Conservation (phyloP, 495 filamentous ascomycete genomes). For the Aspergillus wentii region DNA sequence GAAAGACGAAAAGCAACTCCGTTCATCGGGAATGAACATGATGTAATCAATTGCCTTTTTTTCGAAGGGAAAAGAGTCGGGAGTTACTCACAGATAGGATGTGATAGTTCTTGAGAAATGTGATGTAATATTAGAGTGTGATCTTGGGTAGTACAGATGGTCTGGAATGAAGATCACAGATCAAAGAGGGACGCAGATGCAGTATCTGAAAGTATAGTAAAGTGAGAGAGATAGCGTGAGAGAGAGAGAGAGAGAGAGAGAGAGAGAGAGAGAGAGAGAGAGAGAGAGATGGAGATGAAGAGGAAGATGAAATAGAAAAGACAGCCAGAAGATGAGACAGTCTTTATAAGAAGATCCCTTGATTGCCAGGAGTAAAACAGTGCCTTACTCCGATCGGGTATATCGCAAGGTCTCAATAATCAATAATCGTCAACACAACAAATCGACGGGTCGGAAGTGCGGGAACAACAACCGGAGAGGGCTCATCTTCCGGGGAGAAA, state of each 20-base stretch:
- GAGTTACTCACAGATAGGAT: no score
- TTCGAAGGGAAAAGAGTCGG: constrained; percentile 1
- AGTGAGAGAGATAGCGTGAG: constrained; percentile 3
- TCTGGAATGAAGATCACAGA: no score
- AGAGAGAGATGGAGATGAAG: neutral
- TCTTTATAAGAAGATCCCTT: no score
- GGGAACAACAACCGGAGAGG: no score
- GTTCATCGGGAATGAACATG: neutral
- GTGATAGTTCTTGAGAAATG: no score
- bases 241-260: neutral
- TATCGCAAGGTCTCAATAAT: no score
- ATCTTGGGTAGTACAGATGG: neutral
- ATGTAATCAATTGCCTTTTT: neutral
- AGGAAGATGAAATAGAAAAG: constrained; percentile 1
- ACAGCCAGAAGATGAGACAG: neutral
- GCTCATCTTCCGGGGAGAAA: no score
- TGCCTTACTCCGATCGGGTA: no score
- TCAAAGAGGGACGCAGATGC: no score
- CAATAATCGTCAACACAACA: no score
- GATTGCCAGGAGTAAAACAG: no score
- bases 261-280: neutral
- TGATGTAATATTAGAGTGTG: neutral
- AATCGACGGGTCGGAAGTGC: no score
- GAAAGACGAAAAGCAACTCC: neutral
- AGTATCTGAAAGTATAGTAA: neutral